Percentiles rank a stretch among this genome's conserved stretches.
Conservation (phyloP, 2,329 filamentous ascomycete species). For the Neonectria hederae region DNA sequence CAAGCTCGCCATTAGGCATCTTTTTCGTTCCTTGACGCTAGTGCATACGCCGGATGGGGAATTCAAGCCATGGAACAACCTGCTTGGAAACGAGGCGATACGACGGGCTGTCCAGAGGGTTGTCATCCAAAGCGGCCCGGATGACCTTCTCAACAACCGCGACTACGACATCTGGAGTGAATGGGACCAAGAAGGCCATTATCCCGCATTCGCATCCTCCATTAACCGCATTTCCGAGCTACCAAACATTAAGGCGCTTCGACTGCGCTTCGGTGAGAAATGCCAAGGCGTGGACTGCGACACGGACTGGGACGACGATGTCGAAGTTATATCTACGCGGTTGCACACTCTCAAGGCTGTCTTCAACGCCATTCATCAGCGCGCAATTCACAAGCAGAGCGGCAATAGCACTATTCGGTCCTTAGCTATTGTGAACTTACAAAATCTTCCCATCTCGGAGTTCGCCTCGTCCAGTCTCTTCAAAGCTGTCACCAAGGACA, state of each 20-base stretch:
- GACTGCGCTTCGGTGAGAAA: neutral
- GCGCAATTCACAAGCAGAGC: neutral
- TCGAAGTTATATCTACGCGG: neutral
- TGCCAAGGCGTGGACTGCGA: neutral
- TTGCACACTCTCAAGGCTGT: neutral
- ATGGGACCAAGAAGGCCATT: neutral
- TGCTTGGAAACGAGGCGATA: neutral
- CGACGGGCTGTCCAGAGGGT: neutral
- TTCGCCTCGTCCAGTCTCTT: conserved; percentile 19
- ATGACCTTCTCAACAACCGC: neutral
- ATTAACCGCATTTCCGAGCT: neutral
- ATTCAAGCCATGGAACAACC: neutral
- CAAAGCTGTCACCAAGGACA: conserved; percentile 17
- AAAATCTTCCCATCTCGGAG: conserved; percentile 28
- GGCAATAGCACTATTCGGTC: neutral
- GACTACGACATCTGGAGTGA: neutral
- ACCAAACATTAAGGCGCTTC: neutral
- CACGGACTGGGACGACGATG: neutral
- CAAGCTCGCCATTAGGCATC: neutral
- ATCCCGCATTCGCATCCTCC: neutral
- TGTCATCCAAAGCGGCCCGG: neutral
- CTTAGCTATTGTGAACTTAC: conserved; percentile 16
- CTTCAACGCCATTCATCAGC: neutral
- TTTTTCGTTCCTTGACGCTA: neutral
- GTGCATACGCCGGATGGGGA: neutral